Evolutionary conservation across 2,329 filamentous ascomycete genomes (phyloP).

Genomic region (Sporothrix humicola): DNA sequence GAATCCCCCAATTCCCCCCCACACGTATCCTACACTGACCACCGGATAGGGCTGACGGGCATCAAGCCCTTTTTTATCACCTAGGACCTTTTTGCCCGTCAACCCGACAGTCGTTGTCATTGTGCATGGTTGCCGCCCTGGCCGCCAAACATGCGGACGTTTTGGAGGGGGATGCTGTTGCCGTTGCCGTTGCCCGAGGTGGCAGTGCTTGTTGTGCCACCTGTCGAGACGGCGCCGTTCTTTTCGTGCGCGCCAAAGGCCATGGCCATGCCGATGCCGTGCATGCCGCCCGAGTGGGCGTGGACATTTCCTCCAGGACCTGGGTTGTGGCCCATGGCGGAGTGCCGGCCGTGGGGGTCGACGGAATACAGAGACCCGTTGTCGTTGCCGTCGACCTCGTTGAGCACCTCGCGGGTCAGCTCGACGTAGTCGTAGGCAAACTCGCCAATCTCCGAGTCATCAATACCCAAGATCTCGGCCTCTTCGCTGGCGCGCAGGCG

Average conservation of each 20-base stretch:
- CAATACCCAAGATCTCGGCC: conserved; percentile 71
- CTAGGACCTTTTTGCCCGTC: conserved; percentile 17
- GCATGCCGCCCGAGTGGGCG: conserved; percentile 23
- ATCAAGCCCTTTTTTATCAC: conserved; percentile 4
- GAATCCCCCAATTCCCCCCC: not conserved
- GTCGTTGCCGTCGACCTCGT: conserved; percentile 37
- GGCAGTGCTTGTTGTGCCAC: conserved; percentile 16
- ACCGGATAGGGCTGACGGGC: conserved; percentile 12
- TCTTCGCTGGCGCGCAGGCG: conserved; percentile 70
- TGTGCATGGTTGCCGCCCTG: conserved; percentile 37
- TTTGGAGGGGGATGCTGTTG: conserved; percentile 56
- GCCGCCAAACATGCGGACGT: conserved; percentile 50
- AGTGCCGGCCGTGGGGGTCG: conserved; percentile 32
- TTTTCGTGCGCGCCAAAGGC: conserved; percentile 53
- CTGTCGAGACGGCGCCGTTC: conserved; percentile 6
- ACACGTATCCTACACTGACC: conserved; percentile 9
- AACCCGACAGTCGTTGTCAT: conserved; percentile 39
- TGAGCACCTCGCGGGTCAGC: conserved; percentile 50
- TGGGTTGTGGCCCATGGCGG: not conserved
- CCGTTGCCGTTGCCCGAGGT: conserved; percentile 49
- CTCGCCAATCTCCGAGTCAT: conserved; percentile 79
- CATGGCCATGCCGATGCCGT: conserved; percentile 32
- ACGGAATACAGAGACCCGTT: conserved; percentile 43
- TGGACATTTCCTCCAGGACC: not conserved
- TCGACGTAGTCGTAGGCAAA: conserved; percentile 87